Conservation (phyloP, 176 grass and related monocot genomes). For the Oryza nivara region DNA sequence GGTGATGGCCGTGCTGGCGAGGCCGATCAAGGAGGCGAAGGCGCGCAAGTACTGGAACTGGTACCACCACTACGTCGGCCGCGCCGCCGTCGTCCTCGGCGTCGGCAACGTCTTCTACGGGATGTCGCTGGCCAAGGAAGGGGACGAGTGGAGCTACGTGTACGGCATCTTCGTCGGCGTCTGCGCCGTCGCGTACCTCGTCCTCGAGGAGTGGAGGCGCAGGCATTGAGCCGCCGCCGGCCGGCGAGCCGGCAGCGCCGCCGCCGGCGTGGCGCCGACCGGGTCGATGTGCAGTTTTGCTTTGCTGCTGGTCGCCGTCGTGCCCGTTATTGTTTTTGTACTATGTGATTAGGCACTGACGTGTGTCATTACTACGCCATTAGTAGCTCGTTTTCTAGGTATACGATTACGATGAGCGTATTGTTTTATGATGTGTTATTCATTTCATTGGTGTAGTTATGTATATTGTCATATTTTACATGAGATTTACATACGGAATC, state of each 20-base stretch:
- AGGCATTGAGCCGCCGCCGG: neutral
- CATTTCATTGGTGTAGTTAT: neutral
- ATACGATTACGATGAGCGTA: neutral
- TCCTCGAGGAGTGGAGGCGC: conserved; percentile 46
- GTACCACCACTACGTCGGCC: conserved; percentile 69
- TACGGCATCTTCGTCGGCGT: conserved; percentile 35
- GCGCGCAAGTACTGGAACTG: conserved; percentile 69
- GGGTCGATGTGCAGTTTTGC: neutral
- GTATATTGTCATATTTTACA: neutral
- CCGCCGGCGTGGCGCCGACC: too few species aligned
- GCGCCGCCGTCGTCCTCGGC: conserved; percentile 45
- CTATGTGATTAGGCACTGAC: neutral
- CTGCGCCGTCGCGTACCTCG: conserved; percentile 28
- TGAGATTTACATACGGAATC: neutral
- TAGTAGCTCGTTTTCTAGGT: neutral
- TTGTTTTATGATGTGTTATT: neutral
- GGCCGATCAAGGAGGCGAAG: conserved; percentile 57
- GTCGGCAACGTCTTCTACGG: conserved; percentile 58
- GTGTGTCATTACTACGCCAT: neutral
- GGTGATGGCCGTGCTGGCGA: conserved; percentile 54
- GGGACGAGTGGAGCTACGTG: conserved; percentile 39
- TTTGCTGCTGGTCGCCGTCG: neutral
- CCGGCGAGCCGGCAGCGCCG: too few species aligned
- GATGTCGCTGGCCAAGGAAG: conserved; percentile 37
- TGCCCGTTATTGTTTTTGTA: neutral